These are phyloP conservation scores for Lichtheimia corymbifera DNA, from an alignment of 371 early-diverging fungal species.

Conservation along the genomic window DNA sequence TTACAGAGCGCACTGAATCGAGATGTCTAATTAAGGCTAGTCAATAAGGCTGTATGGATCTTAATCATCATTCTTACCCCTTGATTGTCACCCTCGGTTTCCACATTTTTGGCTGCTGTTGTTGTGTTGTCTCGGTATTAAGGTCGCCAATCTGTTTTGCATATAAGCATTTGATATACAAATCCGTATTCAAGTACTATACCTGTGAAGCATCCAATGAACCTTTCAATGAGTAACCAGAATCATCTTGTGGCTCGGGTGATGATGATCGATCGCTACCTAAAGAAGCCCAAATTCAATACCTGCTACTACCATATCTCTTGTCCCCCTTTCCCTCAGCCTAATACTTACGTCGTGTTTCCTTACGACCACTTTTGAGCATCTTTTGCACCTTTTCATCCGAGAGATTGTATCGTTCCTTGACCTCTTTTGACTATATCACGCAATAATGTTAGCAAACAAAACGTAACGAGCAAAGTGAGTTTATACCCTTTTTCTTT, in stretches of 20 bases:
- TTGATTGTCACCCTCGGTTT: conserved; percentile 58
- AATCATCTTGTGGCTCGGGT: conserved; percentile 31
- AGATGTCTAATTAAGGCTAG: conserved; percentile 64
- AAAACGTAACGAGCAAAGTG: not conserved
- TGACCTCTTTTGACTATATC: conserved; percentile 54
- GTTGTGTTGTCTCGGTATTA: conserved; percentile 10
- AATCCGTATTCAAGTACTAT: conserved; percentile 1
- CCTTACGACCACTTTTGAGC: conserved; percentile 54
- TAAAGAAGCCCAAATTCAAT: conserved; percentile 13
- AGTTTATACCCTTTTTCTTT: conserved; percentile 10
- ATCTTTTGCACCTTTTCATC: conserved; percentile 59
- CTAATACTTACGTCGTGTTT: conserved; percentile 21
- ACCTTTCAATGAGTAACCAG: conserved; percentile 16
- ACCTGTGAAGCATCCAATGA: conserved; percentile 41
- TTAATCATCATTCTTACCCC: conserved; percentile 40
- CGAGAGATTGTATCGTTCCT: conserved; percentile 63
- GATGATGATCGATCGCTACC: conserved; percentile 10
- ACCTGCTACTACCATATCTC: conserved; percentile 20
- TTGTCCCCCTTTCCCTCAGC: no score
- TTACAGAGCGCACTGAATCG: conserved; percentile 75
- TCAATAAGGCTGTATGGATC: not conserved
- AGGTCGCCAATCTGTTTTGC: conserved; percentile 22
- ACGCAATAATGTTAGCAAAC: conserved; percentile 1
- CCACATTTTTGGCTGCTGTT: conserved; percentile 55
- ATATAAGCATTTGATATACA: not conserved